Evolutionary conservation across 805 yeast genomes (phyloP).

Genomic region (Hanseniaspora nectarophila): DNA sequence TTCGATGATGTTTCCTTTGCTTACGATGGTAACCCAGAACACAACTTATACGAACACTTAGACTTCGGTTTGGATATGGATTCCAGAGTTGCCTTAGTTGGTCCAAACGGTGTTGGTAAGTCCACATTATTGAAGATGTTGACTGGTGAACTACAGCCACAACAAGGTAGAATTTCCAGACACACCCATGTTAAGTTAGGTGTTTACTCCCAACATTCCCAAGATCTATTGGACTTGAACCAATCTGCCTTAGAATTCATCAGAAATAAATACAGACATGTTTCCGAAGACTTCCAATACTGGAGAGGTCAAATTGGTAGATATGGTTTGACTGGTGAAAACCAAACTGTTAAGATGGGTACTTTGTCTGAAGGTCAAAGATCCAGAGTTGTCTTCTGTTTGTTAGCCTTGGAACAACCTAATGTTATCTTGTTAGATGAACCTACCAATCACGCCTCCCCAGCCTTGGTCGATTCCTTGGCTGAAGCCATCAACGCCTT

Average conservation of each 20-base stretch:
- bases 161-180: slow-evolving; percentile 88
- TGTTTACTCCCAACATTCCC: slow-evolving; percentile 97
- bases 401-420: slow-evolving; percentile 89
- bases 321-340: slow-evolving; percentile 97
- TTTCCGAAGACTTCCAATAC: slow-evolving; percentile 97
- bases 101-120: slow-evolving; percentile 99
- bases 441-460: slow-evolving; percentile 99
- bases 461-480: slow-evolving; percentile 92
- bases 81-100: slow-evolving; percentile 93
- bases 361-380: slow-evolving; percentile 98
- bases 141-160: slow-evolving; percentile 88
- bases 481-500: slow-evolving; percentile 91
- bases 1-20: slow-evolving; percentile 91
- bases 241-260: slow-evolving; percentile 93
- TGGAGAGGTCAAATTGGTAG: slow-evolving; percentile 97
- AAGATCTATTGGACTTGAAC: slow-evolving; percentile 92
- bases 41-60: slow-evolving; percentile 78
- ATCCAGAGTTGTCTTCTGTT: slow-evolving; percentile 95
- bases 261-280: slow-evolving; percentile 77
- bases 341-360: slow-evolving; percentile 97
- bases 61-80: slow-evolving; percentile 99
- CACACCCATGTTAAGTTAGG: slow-evolving; percentile 97
- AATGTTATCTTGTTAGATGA: slow-evolving; percentile 91
- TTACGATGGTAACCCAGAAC: slow-evolving; percentile 70
- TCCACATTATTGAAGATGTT: slow-evolving; percentile 88